These are phyloP conservation scores for Inonotus hispidus DNA, from an alignment of 1,284 basidiomycete genomes.

Conservation along the genomic window DNA sequence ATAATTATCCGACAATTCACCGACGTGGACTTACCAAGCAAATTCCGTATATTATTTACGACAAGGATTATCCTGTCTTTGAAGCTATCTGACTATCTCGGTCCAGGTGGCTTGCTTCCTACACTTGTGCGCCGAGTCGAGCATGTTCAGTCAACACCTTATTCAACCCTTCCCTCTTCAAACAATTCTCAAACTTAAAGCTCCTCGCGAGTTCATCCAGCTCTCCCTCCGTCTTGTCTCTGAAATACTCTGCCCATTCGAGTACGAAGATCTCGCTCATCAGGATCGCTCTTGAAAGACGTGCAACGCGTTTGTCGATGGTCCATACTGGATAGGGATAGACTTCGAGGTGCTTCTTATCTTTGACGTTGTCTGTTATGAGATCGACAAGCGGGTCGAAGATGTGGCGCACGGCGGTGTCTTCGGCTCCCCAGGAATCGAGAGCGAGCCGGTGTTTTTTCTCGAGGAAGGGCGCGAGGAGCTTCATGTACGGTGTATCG, in stretches of 20 bases:
- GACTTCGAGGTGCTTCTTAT: slow-evolving; percentile 35
- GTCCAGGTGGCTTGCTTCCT: neutral
- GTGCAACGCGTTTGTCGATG: slow-evolving; percentile 25
- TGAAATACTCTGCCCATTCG: slow-evolving; percentile 36
- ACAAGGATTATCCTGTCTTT: too few relatives aligned
- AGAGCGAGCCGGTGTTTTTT: slow-evolving; percentile 59
- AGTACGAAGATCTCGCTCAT: slow-evolving; percentile 33
- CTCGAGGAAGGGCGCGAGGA: slow-evolving; percentile 55
- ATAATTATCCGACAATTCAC: neutral
- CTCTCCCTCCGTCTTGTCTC: slow-evolving; percentile 31
- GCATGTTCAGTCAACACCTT: slow-evolving; percentile 35
- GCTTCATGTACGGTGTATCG: slow-evolving; percentile 64
- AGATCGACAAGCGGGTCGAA: slow-evolving; percentile 56
- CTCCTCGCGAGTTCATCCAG: slow-evolving; percentile 44
- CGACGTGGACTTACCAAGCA: neutral
- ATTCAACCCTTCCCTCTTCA: slow-evolving; percentile 40
- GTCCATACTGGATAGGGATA: slow-evolving; percentile 51
- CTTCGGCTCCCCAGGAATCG: slow-evolving; percentile 63
- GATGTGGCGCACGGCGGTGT: slow-evolving; percentile 38
- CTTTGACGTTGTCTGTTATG: slow-evolving; percentile 41
- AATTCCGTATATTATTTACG: neutral
- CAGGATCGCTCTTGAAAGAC: slow-evolving; percentile 32
- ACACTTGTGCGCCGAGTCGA: neutral
- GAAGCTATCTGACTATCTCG: too few relatives aligned
- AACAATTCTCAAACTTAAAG: slow-evolving; percentile 52